These are phyloP conservation scores for Periconia sp. DNA, from an alignment of 2,329 filamentous ascomycete species.

Conservation along the genomic window DNA sequence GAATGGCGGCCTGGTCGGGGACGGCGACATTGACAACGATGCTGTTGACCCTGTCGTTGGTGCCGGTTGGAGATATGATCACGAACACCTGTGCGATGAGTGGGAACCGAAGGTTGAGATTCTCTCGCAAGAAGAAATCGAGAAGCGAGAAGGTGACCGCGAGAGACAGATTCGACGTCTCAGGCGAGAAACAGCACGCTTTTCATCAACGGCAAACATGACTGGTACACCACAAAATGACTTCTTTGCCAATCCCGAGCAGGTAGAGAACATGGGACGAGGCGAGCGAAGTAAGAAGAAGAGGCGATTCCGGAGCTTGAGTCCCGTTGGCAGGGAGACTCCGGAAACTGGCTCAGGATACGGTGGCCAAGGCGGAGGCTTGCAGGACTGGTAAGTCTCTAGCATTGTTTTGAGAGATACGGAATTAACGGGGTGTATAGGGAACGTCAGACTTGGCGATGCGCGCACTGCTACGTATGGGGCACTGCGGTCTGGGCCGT, in stretches of 20 bases:
- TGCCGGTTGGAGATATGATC: constrained; percentile 94
- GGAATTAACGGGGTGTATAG: constrained; percentile 45
- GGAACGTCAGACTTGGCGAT: constrained; percentile 86
- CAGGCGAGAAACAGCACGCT: constrained; percentile 87
- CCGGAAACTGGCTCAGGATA: constrained; percentile 74
- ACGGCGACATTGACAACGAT: constrained; percentile 84
- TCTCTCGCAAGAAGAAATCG: constrained; percentile 93
- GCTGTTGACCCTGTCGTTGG: constrained; percentile 76
- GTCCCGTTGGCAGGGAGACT: constrained; percentile 81
- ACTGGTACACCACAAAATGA: constrained; percentile 69
- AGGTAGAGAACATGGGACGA: constrained; percentile 80
- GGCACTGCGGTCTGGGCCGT: constrained; percentile 94
- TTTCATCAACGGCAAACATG: constrained; percentile 85
- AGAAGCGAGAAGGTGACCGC: constrained; percentile 92
- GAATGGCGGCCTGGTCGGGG: constrained; percentile 79
- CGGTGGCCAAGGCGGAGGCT: constrained; percentile 70
- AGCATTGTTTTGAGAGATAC: too few species aligned
- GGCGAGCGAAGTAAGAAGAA: constrained; percentile 97
- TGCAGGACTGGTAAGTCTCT: constrained; percentile 49
- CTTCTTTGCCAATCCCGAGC: constrained; percentile 63
- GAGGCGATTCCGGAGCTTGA: constrained; percentile 85
- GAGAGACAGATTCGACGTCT: constrained; percentile 88
- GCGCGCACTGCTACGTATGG: constrained; percentile 85
- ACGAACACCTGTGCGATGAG: constrained; percentile 74
- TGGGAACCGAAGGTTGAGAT: constrained; percentile 61